These are phyloP conservation scores for Talaromyces funiculosus DNA, from an alignment of 2,329 filamentous ascomycete genomes.

Conservation along the genomic window DNA sequence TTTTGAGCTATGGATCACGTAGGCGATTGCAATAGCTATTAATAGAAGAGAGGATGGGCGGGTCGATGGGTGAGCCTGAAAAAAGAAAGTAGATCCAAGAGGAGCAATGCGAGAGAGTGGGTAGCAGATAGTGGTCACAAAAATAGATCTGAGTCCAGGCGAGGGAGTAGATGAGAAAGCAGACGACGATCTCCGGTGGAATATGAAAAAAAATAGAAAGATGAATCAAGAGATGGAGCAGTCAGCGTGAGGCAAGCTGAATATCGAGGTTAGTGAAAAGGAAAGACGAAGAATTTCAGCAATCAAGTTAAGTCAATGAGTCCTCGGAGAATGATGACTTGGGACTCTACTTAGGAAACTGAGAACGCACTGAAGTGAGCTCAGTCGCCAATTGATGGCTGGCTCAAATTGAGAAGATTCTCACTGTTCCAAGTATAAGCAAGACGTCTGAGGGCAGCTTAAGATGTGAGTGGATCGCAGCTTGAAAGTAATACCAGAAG, in stretches of 20 bases:
- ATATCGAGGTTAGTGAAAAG: neutral
- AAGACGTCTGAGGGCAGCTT: neutral
- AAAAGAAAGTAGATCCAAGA: neutral
- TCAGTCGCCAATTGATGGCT: neutral
- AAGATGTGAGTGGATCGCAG: neutral
- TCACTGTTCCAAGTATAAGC: neutral
- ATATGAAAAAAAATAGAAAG: no score
- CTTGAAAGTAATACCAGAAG: no score
- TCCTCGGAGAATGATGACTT: neutral
- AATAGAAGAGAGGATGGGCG: neutral
- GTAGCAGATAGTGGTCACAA: no score
- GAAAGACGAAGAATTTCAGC: neutral
- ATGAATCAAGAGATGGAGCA: neutral
- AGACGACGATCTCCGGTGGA: no score
- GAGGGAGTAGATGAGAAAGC: neutral
- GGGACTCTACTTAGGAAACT: neutral
- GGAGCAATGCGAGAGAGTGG: neutral
- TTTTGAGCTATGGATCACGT: no score
- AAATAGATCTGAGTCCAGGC: no score
- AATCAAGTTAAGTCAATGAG: neutral
- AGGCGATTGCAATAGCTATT: neutral
- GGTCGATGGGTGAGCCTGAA: neutral
- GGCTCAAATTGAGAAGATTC: neutral
- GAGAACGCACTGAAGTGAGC: neutral
- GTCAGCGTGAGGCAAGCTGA: neutral